Evolutionary conservation across 305 asterid species (phyloP).

Genomic region (Fraxinus dipetala): DNA sequence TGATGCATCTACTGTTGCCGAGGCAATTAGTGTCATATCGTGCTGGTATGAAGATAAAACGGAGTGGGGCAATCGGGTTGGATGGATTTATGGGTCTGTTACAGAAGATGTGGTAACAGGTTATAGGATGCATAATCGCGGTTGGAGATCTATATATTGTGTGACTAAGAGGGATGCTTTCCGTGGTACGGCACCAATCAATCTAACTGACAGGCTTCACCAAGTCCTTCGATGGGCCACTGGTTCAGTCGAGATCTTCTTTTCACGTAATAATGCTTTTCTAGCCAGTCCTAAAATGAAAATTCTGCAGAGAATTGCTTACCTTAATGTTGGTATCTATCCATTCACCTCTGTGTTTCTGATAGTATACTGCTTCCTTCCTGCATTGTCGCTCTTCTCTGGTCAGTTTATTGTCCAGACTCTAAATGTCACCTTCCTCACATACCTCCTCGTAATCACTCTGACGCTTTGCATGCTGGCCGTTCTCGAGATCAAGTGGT

Average conservation of each 20-base stretch:
- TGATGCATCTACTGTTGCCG: conserved; percentile 87
- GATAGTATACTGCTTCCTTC: conserved; percentile 91
- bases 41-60: conserved; percentile 97
- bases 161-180: conserved; percentile 92
- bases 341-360: conserved; percentile 83
- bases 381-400: conserved; percentile 78
- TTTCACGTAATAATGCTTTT: conserved; percentile 77
- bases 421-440: conserved; percentile 65
- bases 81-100: conserved; percentile 94
- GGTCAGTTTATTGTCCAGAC: conserved; percentile 82
- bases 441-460: conserved; percentile 66
- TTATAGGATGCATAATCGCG: conserved; percentile 88
- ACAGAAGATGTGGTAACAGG: conserved; percentile 97
- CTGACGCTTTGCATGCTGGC: conserved; percentile 69
- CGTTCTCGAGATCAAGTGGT: conserved; percentile 85
- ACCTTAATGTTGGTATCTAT: conserved; percentile 88
- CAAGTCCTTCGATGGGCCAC: conserved; percentile 99
- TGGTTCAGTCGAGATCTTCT: conserved; percentile 88
- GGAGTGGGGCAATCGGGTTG: conserved; percentile 91
- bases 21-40: conserved; percentile 88
- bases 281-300: conserved; percentile 78
- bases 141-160: conserved; percentile 86
- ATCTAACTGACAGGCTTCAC: conserved; percentile 86
- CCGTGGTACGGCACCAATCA: conserved; percentile 94
- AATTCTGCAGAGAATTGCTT: conserved; percentile 72